Evolutionary conservation across 176 grass and related monocot species (phyloP), one percentile per base, ranked within the genome.

Genomic region (Aechmea fasciata): DNA sequence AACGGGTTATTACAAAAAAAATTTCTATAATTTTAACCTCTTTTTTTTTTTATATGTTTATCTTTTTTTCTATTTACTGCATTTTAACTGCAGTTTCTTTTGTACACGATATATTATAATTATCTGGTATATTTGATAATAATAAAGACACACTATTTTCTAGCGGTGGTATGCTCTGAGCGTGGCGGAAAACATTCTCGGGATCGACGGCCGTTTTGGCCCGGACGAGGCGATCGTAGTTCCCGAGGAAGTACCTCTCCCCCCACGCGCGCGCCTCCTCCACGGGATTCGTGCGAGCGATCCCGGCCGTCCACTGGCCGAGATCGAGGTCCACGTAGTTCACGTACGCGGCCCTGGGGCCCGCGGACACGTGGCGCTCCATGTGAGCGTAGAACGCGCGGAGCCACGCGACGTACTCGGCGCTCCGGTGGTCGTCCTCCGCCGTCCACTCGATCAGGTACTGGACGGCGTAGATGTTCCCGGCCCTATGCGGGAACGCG

Each of bases 281-380:
- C 5, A 83, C 74, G 0, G 73, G 41, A 52, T n/a, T 13, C 3
- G 11, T 12, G 2, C 48, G 13, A 10, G 1, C 17, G 7, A 3
- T 57, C 3, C 11, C 48, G 1, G 3, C 11, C 0, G 67, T 75
- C 50, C 63, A 70, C 2, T 33, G n/a, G 1, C 88, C 85, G 0
- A 96, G 77, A 13, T 96, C 88, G n/a, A 96, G 83, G 48, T 96
- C 92, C 67, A 84, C 51, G 69, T 96, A 96, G 82, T 96, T 96
- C 10, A 96, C 71, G 63, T 83, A 96, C 0, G 92, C 83, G 0
- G 85, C 61, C 2, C 88, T 63, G 3, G 92, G 92, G 1, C 52
- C 73, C 2, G 77, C 80, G 0, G 92, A 20, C 9, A 91, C 85
- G 3, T 29, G 78, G 0, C 71, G 20, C 11, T 28, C 70, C 92